These are phyloP conservation scores for Panicum virgatum DNA, from an alignment of 202 grass and related monocot genomes.

Conservation along the genomic window DNA sequence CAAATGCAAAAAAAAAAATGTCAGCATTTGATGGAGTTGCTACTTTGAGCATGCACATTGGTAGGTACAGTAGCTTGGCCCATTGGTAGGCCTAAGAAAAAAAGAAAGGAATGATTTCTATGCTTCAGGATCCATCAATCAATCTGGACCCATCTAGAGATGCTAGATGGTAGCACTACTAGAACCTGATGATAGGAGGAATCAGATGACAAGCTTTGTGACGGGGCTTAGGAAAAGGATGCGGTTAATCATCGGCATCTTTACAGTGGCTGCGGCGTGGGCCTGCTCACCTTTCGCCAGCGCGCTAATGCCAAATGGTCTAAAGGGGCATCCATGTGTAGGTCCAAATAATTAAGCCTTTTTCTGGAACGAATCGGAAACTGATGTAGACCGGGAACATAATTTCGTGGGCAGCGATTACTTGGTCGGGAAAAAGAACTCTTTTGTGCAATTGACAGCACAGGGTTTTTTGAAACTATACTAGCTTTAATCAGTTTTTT, in stretches of 20 bases:
- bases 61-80: background rate
- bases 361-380: background rate
- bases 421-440: background rate
- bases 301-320: constrained; percentile 1
- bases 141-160: background rate
- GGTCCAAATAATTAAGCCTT: constrained; percentile 20
- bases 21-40: background rate
- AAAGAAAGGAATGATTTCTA: background rate
- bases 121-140: background rate
- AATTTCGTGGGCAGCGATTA: background rate
- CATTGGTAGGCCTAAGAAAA: background rate
- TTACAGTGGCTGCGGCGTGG: constrained; percentile 15
- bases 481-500: too few relatives aligned
- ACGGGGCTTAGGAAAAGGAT: background rate
- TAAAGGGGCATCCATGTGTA: constrained; percentile 26
- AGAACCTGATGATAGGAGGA: background rate
- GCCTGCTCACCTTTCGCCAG: background rate
- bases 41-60: background rate
- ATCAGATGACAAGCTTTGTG: constrained; percentile 23
- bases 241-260: background rate
- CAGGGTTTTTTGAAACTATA: too few relatives aligned
- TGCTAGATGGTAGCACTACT: constrained; percentile 19
- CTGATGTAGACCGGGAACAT: constrained; percentile 29
- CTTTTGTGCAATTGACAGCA: background rate
- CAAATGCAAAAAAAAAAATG: background rate